Evolutionary conservation across 495 filamentous ascomycete species (phyloP).

Genomic region (Xylaria intraflava): DNA sequence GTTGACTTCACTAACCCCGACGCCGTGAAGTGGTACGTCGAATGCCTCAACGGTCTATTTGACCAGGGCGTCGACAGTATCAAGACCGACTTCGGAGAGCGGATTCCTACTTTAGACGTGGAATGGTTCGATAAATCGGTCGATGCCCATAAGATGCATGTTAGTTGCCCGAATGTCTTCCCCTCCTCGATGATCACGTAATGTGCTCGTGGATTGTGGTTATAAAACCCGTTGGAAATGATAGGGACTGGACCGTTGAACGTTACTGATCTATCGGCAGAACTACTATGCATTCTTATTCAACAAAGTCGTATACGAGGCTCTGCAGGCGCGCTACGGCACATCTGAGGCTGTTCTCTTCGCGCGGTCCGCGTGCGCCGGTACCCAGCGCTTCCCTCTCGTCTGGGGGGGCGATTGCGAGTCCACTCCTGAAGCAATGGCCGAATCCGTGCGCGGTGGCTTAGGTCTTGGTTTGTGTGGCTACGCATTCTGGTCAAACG

Average conservation of each 20-base stretch:
- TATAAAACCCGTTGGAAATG: background rate
- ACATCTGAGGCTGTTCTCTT: slow-evolving; percentile 57
- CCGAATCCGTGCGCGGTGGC: slow-evolving; percentile 64
- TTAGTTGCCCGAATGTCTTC: slow-evolving; percentile 3
- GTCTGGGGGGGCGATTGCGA: slow-evolving; percentile 67
- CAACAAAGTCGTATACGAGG: slow-evolving; percentile 62
- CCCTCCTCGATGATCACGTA: background rate
- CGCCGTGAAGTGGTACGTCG: slow-evolving; percentile 54
- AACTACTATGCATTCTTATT: slow-evolving; percentile 69
- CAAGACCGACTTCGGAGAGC: slow-evolving; percentile 71
- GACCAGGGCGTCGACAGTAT: slow-evolving; percentile 61
- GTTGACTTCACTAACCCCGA: slow-evolving; percentile 69
- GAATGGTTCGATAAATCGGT: slow-evolving; percentile 48
- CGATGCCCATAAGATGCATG: slow-evolving; percentile 59
- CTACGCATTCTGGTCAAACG: slow-evolving; percentile 62
- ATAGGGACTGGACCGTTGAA: too few relatives aligned
- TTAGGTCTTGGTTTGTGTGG: slow-evolving; percentile 58
- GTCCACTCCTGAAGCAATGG: slow-evolving; percentile 65
- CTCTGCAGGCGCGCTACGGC: slow-evolving; percentile 54
- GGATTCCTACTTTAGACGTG: slow-evolving; percentile 58
- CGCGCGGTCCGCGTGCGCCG: slow-evolving; percentile 58
- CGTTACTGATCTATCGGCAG: slow-evolving; percentile 2
- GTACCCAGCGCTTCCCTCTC: slow-evolving; percentile 61
- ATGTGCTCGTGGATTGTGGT: background rate
- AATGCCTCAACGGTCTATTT: slow-evolving; percentile 53